Evolutionary conservation across 2,329 filamentous ascomycete species (phyloP), one percentile per base, ranked within the genome.

Genomic region (Mycosphaerella sp.): DNA sequence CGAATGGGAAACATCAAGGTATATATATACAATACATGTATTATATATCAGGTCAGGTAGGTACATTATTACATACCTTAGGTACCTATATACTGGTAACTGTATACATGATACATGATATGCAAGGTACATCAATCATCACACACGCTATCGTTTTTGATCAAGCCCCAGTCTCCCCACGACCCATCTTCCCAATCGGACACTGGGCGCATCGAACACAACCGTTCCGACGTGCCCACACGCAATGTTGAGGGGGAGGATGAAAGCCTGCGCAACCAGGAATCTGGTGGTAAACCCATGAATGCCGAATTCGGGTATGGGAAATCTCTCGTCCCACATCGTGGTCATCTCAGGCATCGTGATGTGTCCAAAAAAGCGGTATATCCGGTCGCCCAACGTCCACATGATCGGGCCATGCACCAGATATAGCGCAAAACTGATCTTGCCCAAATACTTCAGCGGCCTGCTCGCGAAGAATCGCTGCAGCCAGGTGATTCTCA

Each of bases 361-460:
- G 1, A 55, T 47, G 5, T 47, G 4, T 69, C 72, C 76, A 68
- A 74, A 73, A 34, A 72, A 72, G 62, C 81, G 73, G 54, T 76
- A 74, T 1, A 87, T 40, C 34, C 74, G 70, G 60, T 80, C 82
- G 9, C 80, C 80, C 14, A 78, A 61, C 2, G 75, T 74, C 60
- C 81, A 79, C 63, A 78, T 73, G 2, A 77, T 73, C 3, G 79
- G 78, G 0, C 80, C 79, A 64, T 84, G 81, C 71, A 83, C 78
- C 11, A 84, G 74, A 65, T 84, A 84, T 26, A 84, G 64, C 47
- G 79, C 76, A 63, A 81, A 84, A 49, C 79, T 82, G 59, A 84
- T 78, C 63, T 77, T 77, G 55, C 81, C 81, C 5, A 84, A 70
- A 66, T 83, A 84, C 63, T 82, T 80, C 2, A 81, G 71, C 12